phyloP scores from a whole-genome alignment of 2,329 filamentous ascomycete genomes.

The Claviceps paspali region DNA sequence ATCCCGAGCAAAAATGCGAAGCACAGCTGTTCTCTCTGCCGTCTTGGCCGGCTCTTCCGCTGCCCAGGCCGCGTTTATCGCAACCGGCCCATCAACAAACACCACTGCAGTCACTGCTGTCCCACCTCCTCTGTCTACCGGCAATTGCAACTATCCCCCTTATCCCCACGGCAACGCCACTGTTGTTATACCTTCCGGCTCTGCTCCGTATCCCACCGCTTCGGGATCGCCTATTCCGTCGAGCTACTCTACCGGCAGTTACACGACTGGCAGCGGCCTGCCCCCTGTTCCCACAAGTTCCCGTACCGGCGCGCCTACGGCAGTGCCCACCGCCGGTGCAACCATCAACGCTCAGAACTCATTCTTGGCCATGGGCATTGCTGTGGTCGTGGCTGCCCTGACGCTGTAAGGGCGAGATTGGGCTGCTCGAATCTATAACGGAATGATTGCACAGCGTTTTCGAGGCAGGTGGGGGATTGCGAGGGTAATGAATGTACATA shows the following conservation, averaged over 20 bases:
- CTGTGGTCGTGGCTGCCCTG: conserved; percentile 5
- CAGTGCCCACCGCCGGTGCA: conserved; percentile 2
- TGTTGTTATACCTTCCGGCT: neutral
- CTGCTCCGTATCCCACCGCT: neutral
- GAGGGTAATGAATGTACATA: neutral
- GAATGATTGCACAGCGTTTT: neutral
- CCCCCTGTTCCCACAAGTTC: neutral
- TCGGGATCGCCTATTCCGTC: neutral
- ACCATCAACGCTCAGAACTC: conserved; percentile 4
- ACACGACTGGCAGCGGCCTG: conserved; percentile 1
- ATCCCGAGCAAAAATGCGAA: conserved; percentile 10
- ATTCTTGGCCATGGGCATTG: conserved; percentile 6
- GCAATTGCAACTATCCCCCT: neutral
- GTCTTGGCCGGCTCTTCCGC: conserved; percentile 7
- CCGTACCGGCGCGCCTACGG: neutral
- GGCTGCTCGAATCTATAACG: too few species aligned
- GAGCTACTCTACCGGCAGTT: conserved; percentile 1
- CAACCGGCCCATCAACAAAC: neutral
- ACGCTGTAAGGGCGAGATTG: conserved; percentile 1
- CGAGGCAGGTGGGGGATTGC: too few species aligned
- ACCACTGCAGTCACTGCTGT: neutral
- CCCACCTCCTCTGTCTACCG: neutral
- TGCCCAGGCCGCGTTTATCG: neutral
- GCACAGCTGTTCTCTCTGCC: conserved; percentile 7
- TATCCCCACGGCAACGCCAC: neutral